Percentiles rank a stretch among this genome's conserved stretches.
Evolutionary conservation across 2,329 filamentous ascomycete species (phyloP).

Genomic region (Stenocarpella maydis): DNA sequence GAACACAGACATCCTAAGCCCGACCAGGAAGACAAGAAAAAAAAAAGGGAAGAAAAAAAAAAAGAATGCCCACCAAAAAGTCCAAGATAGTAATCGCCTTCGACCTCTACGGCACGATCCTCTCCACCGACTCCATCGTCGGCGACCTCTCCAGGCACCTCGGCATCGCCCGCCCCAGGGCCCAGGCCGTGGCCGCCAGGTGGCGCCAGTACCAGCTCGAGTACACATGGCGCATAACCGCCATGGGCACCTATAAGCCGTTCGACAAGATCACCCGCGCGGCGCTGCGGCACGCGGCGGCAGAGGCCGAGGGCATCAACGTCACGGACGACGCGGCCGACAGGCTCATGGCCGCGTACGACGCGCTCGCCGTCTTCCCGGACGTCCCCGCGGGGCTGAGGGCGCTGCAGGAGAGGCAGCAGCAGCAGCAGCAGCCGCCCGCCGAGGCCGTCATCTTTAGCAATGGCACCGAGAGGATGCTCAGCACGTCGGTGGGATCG

Average conservation of each 20-base stretch:
- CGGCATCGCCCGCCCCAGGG: conserved; percentile 58
- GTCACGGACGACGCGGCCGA: conserved; percentile 22
- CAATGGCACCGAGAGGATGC: conserved; percentile 60
- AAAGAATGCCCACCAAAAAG: conserved; percentile 40
- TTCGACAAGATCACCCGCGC: conserved; percentile 28
- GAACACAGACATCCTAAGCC: background rate
- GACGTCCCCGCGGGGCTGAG: conserved; percentile 69
- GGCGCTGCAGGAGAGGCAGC: conserved; percentile 62
- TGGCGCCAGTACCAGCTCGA: conserved; percentile 78
- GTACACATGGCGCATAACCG: conserved; percentile 79
- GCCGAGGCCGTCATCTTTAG: conserved; percentile 67
- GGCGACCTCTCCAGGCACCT: conserved; percentile 64
- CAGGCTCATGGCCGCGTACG: conserved; percentile 50
- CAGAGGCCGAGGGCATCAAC: conserved; percentile 56
- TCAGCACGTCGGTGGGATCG: conserved; percentile 59
- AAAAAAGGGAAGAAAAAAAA: conserved; percentile 20
- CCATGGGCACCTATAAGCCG: conserved; percentile 67
- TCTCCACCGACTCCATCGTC: conserved; percentile 75
- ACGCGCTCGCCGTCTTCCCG: conserved; percentile 59
- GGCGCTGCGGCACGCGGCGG: conserved; percentile 12
- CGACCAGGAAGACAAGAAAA: no score
- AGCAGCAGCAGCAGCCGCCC: conserved; percentile 36
- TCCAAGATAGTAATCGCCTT: conserved; percentile 67
- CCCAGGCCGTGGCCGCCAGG: conserved; percentile 62
- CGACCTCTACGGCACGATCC: conserved; percentile 78